Conservation (phyloP, 148 eudicot species). For the Fallopia convolvulus region DNA sequence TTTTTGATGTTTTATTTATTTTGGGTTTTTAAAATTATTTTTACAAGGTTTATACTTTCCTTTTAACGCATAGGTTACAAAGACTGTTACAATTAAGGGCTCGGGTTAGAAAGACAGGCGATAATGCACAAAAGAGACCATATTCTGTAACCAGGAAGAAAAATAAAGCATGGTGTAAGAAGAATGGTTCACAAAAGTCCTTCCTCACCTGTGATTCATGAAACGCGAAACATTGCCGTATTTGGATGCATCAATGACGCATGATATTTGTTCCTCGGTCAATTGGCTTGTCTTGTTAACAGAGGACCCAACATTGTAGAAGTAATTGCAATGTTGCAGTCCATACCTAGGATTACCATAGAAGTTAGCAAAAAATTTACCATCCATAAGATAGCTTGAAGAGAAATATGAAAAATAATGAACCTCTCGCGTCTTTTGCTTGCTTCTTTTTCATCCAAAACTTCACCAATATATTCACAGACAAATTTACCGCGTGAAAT, state of each 20-base stretch:
- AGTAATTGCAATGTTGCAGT: constrained; percentile 44
- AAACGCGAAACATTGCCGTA: constrained; percentile 90
- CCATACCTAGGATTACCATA: constrained; percentile 33
- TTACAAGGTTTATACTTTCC: no score
- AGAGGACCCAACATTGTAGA: constrained; percentile 49
- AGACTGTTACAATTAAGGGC: no score
- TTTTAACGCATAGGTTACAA: no score
- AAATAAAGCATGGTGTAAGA: neutral
- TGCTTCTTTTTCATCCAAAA: constrained; percentile 67
- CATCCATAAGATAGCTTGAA: neutral
- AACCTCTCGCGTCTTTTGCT: constrained; percentile 67
- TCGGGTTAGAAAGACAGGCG: no score
- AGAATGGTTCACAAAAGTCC: neutral
- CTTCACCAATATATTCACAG: constrained; percentile 84
- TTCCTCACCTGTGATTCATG: constrained; percentile 87
- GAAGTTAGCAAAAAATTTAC: neutral
- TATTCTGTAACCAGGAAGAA: constrained; percentile 31
- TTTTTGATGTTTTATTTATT: no score
- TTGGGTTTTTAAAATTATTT: no score
- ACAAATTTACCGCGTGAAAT: constrained; percentile 75
- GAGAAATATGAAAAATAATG: neutral
- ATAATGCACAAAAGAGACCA: no score
- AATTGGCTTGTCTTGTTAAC: constrained; percentile 40
- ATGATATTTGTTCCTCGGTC: constrained; percentile 46
- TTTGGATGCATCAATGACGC: constrained; percentile 60